These are phyloP conservation scores for Rhododendron williamsianum DNA, from an alignment of 148 eudicot species.

Conservation along the genomic window DNA sequence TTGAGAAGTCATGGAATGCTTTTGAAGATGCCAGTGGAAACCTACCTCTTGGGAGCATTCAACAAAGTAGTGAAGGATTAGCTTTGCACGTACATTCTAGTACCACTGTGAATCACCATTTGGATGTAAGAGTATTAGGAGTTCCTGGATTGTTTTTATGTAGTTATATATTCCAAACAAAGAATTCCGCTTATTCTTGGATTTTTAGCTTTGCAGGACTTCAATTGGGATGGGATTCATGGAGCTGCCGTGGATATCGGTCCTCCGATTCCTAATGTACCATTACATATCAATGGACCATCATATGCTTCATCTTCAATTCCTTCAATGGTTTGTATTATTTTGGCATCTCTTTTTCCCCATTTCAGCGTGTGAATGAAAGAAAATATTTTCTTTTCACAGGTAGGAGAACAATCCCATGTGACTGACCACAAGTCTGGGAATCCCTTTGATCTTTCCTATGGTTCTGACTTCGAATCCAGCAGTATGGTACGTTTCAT, in stretches of 20 bases:
- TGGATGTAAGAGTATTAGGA: conserved; percentile 27
- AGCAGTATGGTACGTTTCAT: conserved; percentile 54
- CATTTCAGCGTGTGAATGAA: conserved; percentile 7
- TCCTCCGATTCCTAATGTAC: conserved; percentile 25
- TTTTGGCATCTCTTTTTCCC: background rate
- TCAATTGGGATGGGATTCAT: conserved; percentile 24
- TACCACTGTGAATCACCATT: conserved; percentile 25
- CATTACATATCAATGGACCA: conserved; percentile 32
- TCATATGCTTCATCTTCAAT: conserved; percentile 24
- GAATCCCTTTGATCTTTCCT: conserved; percentile 77
- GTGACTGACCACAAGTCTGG: conserved; percentile 34
- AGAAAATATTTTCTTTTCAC: conserved; percentile 19
- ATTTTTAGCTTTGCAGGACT: conserved; percentile 24
- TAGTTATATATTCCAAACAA: background rate
- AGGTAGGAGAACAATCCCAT: conserved; percentile 40
- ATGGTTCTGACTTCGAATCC: conserved; percentile 46
- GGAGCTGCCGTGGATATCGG: conserved; percentile 17
- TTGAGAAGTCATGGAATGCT: conserved; percentile 63
- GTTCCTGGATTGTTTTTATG: conserved; percentile 16
- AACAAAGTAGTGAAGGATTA: conserved; percentile 28
- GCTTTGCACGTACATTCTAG: conserved; percentile 22
- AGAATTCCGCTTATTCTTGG: background rate
- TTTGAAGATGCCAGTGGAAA: conserved; percentile 40
- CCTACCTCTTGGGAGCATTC: conserved; percentile 15
- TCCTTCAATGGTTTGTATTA: conserved; percentile 39